Base-by-base conservation (phyloP, 2,329 filamentous ascomycete genomes). In the Monosporascus sp. region DNA sequence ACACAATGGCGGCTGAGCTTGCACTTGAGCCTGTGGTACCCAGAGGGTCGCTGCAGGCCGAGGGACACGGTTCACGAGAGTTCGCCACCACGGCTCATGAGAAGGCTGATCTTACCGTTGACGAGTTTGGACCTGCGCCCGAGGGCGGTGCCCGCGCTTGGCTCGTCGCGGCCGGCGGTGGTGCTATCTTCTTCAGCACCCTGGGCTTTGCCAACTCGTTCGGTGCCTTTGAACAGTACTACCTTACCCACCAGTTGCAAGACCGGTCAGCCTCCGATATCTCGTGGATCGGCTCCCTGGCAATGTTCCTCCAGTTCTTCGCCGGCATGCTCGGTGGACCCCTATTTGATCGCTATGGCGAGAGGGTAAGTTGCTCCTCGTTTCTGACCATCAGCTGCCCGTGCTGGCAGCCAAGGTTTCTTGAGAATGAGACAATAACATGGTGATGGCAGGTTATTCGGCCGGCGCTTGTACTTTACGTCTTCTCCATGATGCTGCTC, bases 401-500 rank as follows among this genome's bases (percentile, higher is more conserved):
- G 3, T 24, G 24, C 24, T 24, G 24, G 24, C 24, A 24, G 4
- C 5, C 24, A 24, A 24, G 24, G 4, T 24, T 24, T 4, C 24
- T 24, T 24, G 24, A 24, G 24, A 5, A 24, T 24, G 24, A 24
- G 24, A 5, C 24, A 24, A 24, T 24, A 24, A 24, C 64, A 38
- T 65, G 59, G 63, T 70, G 73, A 58, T 27, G 58, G 52, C n/a
- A 70, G 65, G 52, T 72, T 20, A 60, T 73, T 25, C 61, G 62
- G 3, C 67, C 68, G 0, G 66, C 65, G 1, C 63, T 66, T 9
- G 48, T 73, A 6, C 37, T 65, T 6, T 67, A 72, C 53, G 51
- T 76, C 31, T 57, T 75, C 46, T 64, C 68, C 20, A 62, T 77
- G 47, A 73, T 75, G 68, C 73, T 78, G 68, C 62, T 66, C 3